Evolutionary conservation across 345 rosid genomes (phyloP), one percentile per base, ranked within the genome.

Genomic region (Euphorbia tirucalli): DNA sequence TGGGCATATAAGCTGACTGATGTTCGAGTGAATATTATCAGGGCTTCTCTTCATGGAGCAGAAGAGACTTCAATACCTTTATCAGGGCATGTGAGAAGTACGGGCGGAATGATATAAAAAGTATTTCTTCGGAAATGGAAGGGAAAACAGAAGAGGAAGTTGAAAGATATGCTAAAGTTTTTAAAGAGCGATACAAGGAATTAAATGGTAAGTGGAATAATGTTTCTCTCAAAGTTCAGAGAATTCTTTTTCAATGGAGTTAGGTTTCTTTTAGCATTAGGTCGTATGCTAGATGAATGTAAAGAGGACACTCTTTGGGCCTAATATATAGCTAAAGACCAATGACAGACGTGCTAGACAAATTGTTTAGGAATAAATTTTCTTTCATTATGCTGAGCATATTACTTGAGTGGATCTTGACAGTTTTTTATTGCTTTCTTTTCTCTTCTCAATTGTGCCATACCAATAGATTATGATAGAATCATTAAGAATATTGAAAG

Each of bases 31-130:
- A 69, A 58, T 59, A 44, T 58, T 25, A 66, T 59, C 71, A 92
- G 98, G 98, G 97, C 56, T 92, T 94, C 85, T 89, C 97, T 54
- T 83, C 98, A n/a, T 92, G 98, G 97, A 89, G 96, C 81, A 83
- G 90, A 81, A 90, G 89, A 86, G 98, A 95, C 80, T 95, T 95
- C 73, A 92, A 88, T 78, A 69, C 92, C 39, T 95, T 95, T 71
- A 87, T 88, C 43, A 84, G 97, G 82, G 96, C 99, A 65, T 92
- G 99, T 81, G 97, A 95, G 87, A 95, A 89, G 79, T 95, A 95
- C 86, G 97, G 99, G 21, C 86, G 99, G 37, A 84, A 87, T 74
- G 97, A 92, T 74, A 84, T 90, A 49, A 83, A 78, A 56, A 81
- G 91, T 75, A 95, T 95, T 82, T 90, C 97, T 54, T 75, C 88